A percentile compares a stretch with the other conserved stretches of the same genome.
phyloP scores from a whole-genome alignment of 2,329 filamentous ascomycete genomes.

The Ophiostoma ips region DNA sequence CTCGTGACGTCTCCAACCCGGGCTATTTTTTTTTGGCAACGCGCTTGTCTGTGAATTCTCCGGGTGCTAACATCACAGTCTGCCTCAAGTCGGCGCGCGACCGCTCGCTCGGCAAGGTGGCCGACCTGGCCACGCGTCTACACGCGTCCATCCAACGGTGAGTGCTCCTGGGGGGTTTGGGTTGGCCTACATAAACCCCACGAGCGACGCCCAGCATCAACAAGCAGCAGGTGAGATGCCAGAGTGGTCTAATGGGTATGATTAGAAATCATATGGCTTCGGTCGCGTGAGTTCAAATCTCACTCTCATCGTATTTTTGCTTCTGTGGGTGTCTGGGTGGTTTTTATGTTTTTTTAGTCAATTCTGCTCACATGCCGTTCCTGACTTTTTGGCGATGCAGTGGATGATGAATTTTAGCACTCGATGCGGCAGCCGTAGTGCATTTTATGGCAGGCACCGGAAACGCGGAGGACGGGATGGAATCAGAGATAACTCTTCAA shows the following conservation, averaged over 20 bases:
- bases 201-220: neutral
- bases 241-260: no score
- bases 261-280: no score
- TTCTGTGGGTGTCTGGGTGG: neutral
- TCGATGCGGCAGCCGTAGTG: no score
- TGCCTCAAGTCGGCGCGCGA: conserved; percentile 4
- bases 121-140: neutral
- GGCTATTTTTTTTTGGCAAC: neutral
- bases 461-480: no score
- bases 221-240: neutral
- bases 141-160: neutral
- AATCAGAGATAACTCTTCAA: no score
- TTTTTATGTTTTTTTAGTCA: neutral
- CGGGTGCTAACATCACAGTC: neutral
- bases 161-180: no score
- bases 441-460: no score
- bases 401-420: no score
- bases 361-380: neutral
- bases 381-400: no score
- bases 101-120: conserved; percentile 3
- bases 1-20: no score
- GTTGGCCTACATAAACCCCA: neutral
- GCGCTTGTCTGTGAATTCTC: neutral
- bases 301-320: no score
- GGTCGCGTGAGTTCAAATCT: no score